Percentiles rank a stretch among this genome's conserved stretches.
Conservation (phyloP, 169 alveolate species). For the Plasmodium sp. region DNA sequence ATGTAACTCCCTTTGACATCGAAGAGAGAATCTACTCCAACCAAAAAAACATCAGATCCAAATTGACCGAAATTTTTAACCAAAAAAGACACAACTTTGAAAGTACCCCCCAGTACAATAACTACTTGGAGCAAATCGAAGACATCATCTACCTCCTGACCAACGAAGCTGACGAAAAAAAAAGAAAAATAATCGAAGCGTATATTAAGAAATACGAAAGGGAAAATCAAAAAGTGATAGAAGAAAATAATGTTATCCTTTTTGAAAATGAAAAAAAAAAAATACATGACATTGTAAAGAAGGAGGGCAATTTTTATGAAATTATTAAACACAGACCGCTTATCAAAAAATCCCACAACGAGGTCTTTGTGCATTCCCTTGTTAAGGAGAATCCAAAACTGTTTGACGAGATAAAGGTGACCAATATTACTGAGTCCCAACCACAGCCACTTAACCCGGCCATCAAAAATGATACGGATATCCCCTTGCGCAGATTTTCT, state of each 20-base stretch:
- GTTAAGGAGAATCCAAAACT: slow-evolving; percentile 63
- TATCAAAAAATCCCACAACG: slow-evolving; percentile 61
- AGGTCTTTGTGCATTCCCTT: slow-evolving; percentile 53
- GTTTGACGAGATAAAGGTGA: slow-evolving; percentile 50
- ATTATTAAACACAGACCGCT: slow-evolving; percentile 84
- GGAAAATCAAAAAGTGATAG: slow-evolving; percentile 76
- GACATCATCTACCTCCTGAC: slow-evolving; percentile 43
- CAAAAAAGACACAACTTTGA: slow-evolving; percentile 82
- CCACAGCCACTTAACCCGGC: slow-evolving; percentile 85
- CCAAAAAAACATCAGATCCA: slow-evolving; percentile 45
- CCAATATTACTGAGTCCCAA: slow-evolving; percentile 17
- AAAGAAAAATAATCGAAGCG: slow-evolving; percentile 78
- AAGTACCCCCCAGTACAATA: slow-evolving; percentile 83
- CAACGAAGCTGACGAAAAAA: slow-evolving; percentile 76
- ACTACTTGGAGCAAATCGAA: slow-evolving; percentile 82
- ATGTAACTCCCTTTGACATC: slow-evolving; percentile 40
- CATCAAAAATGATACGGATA: slow-evolving; percentile 80
- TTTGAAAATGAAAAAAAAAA: slow-evolving; percentile 80
- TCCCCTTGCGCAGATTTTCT: slow-evolving; percentile 76
- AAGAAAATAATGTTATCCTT: slow-evolving; percentile 78
- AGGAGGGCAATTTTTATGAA: slow-evolving; percentile 83
- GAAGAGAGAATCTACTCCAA: slow-evolving; percentile 54
- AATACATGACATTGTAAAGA: slow-evolving; percentile 80
- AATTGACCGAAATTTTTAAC: slow-evolving; percentile 77
- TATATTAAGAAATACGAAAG: slow-evolving; percentile 80